Evolutionary conservation across 306 rosid species (phyloP), one percentile per base, ranked within the genome.

Genomic region (Quercus wislizeni): DNA sequence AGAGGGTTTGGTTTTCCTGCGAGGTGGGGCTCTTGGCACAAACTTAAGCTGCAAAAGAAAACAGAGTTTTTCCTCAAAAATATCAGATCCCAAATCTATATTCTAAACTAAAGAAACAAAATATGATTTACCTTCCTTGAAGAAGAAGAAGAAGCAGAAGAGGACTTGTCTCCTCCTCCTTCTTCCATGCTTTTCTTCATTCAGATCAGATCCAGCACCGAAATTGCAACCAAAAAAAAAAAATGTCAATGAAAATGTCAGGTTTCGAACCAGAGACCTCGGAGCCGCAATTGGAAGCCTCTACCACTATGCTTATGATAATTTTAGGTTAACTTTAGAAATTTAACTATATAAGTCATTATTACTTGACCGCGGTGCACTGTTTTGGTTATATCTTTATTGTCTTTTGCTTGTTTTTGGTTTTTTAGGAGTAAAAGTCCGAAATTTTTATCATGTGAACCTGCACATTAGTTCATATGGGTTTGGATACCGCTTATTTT

Each of bases 21-120:
- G 83, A 20, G 81, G 77, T 27, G 78, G 62, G 55, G 85, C 58
- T 83, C 65, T 91, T 43, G 98, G 98, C 9, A 74, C 6, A 80
- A 79, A 94, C 82, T 79, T 92, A 1, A 30, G 27, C 96, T 89
- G 89, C 43, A 68, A 6, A 78, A 41, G 46, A 41, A 41, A 41
- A 41, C 46, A 41, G 46, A 41, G 46, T 41, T 41, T 41, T 41
- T 41, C 46, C 46, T 41, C 46, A 41, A 41, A 41, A 41, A 8
- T 8, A 30, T 65, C 31, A 58, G 76, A 81, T 70, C 55, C 9
- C 55, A 57, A 62, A 8, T 41, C 10, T 1, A 41, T 41, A 8
- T 41, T 8, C 46, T 41, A 41, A 41, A 8, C 11, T 41, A 41
- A 41, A 41, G 46, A 25, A 73, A 19, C 2, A 62, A 49, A 5